phyloP scores from a whole-genome alignment of 1,284 basidiomycete genomes.

The Lignosus rhinocerotis region DNA sequence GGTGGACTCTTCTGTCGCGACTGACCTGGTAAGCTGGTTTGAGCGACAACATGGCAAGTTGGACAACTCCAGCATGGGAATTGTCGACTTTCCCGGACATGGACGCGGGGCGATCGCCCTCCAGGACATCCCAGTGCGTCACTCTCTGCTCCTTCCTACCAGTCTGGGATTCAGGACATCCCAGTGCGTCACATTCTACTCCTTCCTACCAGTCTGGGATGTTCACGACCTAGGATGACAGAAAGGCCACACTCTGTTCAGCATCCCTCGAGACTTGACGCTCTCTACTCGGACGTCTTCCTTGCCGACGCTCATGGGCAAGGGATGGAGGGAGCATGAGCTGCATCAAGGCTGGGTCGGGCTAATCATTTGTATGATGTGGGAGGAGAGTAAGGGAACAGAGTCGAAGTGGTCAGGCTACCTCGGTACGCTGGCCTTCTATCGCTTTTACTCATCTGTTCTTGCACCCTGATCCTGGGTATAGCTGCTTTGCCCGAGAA shows the following conservation, averaged over 20 bases:
- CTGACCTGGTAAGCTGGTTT: slow-evolving; percentile 31
- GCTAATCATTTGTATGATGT: slow-evolving; percentile 94
- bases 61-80: slow-evolving; percentile 31
- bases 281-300: slow-evolving; percentile 79
- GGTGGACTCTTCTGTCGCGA: neutral
- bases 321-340: slow-evolving; percentile 59
- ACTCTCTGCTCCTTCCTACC: neutral
- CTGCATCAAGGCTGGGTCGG: slow-evolving; percentile 82
- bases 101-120: slow-evolving; percentile 77
- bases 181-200: slow-evolving; percentile 45
- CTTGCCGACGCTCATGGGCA: slow-evolving; percentile 61
- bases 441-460: neutral
- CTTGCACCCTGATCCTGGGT: neutral
- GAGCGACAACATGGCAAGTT: slow-evolving; percentile 12
- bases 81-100: slow-evolving; percentile 52
- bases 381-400: slow-evolving; percentile 70
- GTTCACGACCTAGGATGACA: slow-evolving; percentile 30
- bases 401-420: slow-evolving; percentile 71
- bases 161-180: slow-evolving; percentile 53
- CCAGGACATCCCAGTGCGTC: slow-evolving; percentile 66
- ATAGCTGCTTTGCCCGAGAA: slow-evolving; percentile 64
- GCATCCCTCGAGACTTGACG: slow-evolving; percentile 77
- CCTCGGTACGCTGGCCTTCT: slow-evolving; percentile 49
- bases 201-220: neutral
- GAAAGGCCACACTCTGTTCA: slow-evolving; percentile 79